Base-by-base conservation (phyloP, 805 yeast species). In the Yamadazyma olivae region DNA sequence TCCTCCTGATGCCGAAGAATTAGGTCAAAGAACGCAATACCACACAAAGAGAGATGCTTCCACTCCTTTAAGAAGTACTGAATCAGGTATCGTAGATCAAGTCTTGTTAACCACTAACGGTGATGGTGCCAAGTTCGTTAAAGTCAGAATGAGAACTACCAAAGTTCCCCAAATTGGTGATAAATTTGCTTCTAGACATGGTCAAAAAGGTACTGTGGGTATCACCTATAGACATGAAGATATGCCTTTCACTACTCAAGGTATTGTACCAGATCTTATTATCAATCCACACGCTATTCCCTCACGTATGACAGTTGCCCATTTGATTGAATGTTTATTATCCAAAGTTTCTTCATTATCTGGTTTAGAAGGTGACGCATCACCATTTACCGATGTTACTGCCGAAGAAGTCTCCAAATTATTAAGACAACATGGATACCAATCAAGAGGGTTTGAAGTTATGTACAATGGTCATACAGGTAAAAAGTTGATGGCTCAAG, bases 251-350 rank as follows among this genome's bases (percentile, higher is more conserved):
- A 82, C 95, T 6, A 74, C 87, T 3, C 95, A 91, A 61, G 99
- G 99, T 62, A 65, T 91, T 58, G 97, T 91, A 25, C 99, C 99
- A 6, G 99, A 93, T 68, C 74, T 93, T 57, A 88, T 93, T 54
- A 93, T 93, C 60, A 93, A 93, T 63, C 99, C 99, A 2, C 99
- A 93, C 67, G 99, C 98, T 58, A 93, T 93, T 77, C 99, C 99
- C 50, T 93, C 99, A 40, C 97, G 99, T 77, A 93, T 93, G 99
- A 93, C 99, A 27, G 99, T 93, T 43, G 99, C 99, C 33, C 98
- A 93, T 74, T 83, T 93, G 73, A 91, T 93, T 65, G 99, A 93
- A 73, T 93, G 99, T 83, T 72, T 93, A 61, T 71, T 93, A 52
- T 84, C 95, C 33, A 93, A 93, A 67, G 98, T 93, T 28, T 90